phyloP scores from a whole-genome alignment of 345 rosid genomes.

The Cardiospermum halicacabum region DNA sequence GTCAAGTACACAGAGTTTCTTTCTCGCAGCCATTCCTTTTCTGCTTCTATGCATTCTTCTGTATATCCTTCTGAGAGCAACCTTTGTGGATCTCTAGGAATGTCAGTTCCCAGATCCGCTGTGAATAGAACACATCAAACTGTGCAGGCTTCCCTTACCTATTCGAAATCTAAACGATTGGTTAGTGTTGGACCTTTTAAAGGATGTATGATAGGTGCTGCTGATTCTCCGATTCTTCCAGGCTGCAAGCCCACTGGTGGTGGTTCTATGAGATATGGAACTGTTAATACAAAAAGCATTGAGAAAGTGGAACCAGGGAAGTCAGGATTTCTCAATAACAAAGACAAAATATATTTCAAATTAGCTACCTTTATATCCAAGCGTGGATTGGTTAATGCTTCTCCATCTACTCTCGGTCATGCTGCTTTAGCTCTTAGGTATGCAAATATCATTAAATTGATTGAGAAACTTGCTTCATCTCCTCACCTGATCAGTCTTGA shows the following conservation, averaged over 20 bases:
- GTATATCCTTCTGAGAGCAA: slow-evolving; percentile 35
- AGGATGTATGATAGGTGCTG: slow-evolving; percentile 38
- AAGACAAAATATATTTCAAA: slow-evolving; percentile 28
- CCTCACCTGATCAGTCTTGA: slow-evolving; percentile 44
- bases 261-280: slow-evolving; percentile 33
- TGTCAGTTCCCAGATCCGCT: slow-evolving; percentile 20
- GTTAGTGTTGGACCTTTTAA: slow-evolving; percentile 35
- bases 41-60: slow-evolving; percentile 31
- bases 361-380: slow-evolving; percentile 34
- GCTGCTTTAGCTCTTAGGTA: slow-evolving; percentile 62
- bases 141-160: slow-evolving; percentile 19
- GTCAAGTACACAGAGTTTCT: slow-evolving; percentile 8
- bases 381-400: slow-evolving; percentile 29
- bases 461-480: slow-evolving; percentile 47
- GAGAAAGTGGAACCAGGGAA: slow-evolving; percentile 20
- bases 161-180: slow-evolving; percentile 27
- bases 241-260: slow-evolving; percentile 26
- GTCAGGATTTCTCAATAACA: slow-evolving; percentile 15
- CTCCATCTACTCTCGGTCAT: slow-evolving; percentile 46
- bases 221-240: slow-evolving; percentile 26
- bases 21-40: slow-evolving; percentile 33
- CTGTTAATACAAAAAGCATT: slow-evolving; percentile 16
- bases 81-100: slow-evolving; percentile 23
- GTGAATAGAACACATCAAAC: slow-evolving; percentile 10
- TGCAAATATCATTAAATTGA: slow-evolving; percentile 45